A percentile compares a stretch with the other conserved stretches of the same genome.
phyloP scores from a whole-genome alignment of 352 stramenopile genomes.

The Phytophthora macrochlamydospora region DNA sequence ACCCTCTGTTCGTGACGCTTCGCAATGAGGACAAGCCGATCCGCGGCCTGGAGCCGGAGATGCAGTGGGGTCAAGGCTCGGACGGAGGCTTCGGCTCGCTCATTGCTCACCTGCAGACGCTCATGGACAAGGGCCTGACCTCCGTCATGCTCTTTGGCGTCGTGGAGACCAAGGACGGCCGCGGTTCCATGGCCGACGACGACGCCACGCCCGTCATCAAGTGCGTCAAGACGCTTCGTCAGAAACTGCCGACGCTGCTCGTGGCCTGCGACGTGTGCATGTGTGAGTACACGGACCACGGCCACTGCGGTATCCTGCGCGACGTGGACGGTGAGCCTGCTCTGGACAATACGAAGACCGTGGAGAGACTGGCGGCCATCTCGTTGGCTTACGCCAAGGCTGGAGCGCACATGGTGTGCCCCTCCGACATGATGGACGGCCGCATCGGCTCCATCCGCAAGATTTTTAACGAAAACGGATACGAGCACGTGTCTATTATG shows the following conservation, averaged over 20 bases:
- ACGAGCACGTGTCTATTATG: conserved; percentile 98
- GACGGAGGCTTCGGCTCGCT: conserved; percentile 76
- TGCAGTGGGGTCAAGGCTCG: conserved; percentile 80
- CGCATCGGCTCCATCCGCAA: conserved; percentile 95
- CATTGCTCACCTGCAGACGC: conserved; percentile 67
- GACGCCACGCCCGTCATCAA: conserved; percentile 81
- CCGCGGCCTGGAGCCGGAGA: conserved; percentile 81
- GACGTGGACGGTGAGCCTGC: conserved; percentile 93
- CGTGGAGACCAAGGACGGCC: conserved; percentile 82
- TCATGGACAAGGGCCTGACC: conserved; percentile 75
- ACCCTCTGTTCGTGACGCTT: conserved; percentile 88
- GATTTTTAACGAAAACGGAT: conserved; percentile 95
- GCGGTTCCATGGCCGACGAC: conserved; percentile 75
- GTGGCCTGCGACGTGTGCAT: conserved; percentile 90
- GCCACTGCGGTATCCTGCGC: conserved; percentile 84
- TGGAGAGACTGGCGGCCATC: conserved; percentile 96
- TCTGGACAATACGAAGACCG: conserved; percentile 97
- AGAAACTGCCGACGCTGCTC: conserved; percentile 74
- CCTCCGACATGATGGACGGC: conserved; percentile 98
- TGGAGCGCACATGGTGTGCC: conserved; percentile 97
- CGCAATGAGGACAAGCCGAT: conserved; percentile 75
- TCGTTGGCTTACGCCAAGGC: conserved; percentile 95
- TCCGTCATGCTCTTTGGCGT: conserved; percentile 92
- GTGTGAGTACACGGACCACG: conserved; percentile 92
- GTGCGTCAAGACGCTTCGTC: conserved; percentile 67